Percentiles rank a stretch among this genome's conserved stretches.
Conservation (phyloP, 2,329 filamentous ascomycete species). For the Neopestalotiopsis rosae region DNA sequence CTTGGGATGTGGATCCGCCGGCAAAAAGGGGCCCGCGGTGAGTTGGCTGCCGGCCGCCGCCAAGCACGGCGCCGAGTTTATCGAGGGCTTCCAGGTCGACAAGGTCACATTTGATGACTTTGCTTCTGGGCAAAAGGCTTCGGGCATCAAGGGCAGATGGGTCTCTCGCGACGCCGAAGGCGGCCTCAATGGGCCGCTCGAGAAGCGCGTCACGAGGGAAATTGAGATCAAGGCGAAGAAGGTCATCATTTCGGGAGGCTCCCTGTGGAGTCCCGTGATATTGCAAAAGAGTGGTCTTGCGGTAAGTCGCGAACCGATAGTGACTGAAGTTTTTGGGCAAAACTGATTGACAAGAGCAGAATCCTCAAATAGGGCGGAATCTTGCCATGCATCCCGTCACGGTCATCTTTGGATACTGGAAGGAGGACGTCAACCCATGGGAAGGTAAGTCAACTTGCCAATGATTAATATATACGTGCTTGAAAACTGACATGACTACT, state of each 20-base stretch:
- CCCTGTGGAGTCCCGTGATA: slow-evolving; percentile 76
- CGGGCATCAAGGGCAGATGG: slow-evolving; percentile 19
- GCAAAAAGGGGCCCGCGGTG: slow-evolving; percentile 73
- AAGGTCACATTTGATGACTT: slow-evolving; percentile 63
- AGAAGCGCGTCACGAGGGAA: slow-evolving; percentile 56
- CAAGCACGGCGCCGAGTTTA: slow-evolving; percentile 67
- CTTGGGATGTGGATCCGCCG: slow-evolving; percentile 53
- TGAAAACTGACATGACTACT: neutral
- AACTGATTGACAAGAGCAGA: slow-evolving; percentile 47
- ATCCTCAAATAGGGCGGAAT: slow-evolving; percentile 79
- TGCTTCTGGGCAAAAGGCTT: slow-evolving; percentile 37
- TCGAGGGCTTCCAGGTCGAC: slow-evolving; percentile 70
- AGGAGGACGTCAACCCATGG: slow-evolving; percentile 71
- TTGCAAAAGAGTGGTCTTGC: slow-evolving; percentile 77
- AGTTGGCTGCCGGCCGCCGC: slow-evolving; percentile 72
- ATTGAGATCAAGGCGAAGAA: slow-evolving; percentile 77
- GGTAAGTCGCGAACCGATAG: slow-evolving; percentile 39
- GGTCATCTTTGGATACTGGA: slow-evolving; percentile 62
- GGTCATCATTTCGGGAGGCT: slow-evolving; percentile 76
- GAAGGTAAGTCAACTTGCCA: slow-evolving; percentile 44
- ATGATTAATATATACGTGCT: slow-evolving; percentile 17
- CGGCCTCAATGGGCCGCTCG: slow-evolving; percentile 53
- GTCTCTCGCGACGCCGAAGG: slow-evolving; percentile 68
- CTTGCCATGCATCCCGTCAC: slow-evolving; percentile 80
- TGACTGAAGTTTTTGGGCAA: too few relatives aligned